Percentiles rank a stretch among this genome's conserved stretches.
phyloP scores from a whole-genome alignment of 2,329 filamentous ascomycete species.

The Niveomyces coronatus region DNA sequence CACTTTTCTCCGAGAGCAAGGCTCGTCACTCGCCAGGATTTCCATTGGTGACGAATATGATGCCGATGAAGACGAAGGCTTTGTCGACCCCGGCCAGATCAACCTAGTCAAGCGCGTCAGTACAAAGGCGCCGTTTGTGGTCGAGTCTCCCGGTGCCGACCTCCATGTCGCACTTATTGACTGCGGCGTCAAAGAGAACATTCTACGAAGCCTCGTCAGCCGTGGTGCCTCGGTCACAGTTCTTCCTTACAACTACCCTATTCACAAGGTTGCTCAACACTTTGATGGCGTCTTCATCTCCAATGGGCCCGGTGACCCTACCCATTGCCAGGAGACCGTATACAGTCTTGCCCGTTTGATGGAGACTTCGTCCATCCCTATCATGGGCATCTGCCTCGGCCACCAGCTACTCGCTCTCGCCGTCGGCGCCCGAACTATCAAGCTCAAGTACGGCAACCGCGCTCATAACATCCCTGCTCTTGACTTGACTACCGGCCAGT shows the following conservation, averaged over 20 bases:
- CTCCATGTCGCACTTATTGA: conserved; percentile 92
- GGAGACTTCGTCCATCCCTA: conserved; percentile 78
- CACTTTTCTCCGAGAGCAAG: conserved; percentile 89
- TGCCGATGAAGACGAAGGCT: conserved; percentile 94
- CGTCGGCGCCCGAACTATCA: conserved; percentile 79
- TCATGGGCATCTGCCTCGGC: conserved; percentile 97
- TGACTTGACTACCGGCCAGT: conserved; percentile 89
- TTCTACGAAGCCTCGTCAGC: conserved; percentile 84
- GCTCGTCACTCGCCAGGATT: conserved; percentile 90
- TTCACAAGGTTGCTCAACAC: conserved; percentile 96
- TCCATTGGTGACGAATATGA: conserved; percentile 96
- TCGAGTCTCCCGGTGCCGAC: conserved; percentile 71
- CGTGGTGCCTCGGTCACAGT: conserved; percentile 88
- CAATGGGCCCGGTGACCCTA: conserved; percentile 96
- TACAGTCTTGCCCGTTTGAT: conserved; percentile 88
- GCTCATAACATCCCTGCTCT: conserved; percentile 97
- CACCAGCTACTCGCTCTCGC: conserved; percentile 93
- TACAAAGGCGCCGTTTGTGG: conserved; percentile 96
- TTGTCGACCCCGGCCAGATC: conserved; percentile 89
- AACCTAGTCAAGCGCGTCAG: conserved; percentile 93
- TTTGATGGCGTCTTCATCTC: conserved; percentile 99
- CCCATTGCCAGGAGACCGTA: conserved; percentile 88
- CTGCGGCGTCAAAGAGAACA: conserved; percentile 99
- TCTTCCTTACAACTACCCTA: conserved; percentile 93
- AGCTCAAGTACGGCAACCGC: conserved; percentile 98